Evolutionary conservation across 331 rosid genomes (phyloP).

Genomic region (Malus hybrid): DNA sequence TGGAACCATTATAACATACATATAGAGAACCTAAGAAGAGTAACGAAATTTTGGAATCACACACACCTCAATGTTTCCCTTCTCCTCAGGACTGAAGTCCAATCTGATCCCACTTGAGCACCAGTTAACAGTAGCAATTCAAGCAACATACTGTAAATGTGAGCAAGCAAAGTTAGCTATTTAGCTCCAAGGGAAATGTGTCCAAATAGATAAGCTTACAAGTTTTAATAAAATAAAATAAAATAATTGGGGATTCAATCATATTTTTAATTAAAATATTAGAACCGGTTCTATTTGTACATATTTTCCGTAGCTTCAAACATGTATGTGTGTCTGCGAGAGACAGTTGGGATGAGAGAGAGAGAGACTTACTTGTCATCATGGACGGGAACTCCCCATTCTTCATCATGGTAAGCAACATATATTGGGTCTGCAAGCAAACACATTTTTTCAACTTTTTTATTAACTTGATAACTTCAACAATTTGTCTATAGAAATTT

Average conservation of each 20-base stretch:
- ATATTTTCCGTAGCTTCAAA: not conserved
- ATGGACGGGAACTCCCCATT: conserved; percentile 38
- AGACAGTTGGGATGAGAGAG: not conserved
- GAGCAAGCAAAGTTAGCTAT: not conserved
- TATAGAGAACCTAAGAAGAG: not conserved
- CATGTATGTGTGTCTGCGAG: not conserved
- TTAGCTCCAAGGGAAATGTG: not conserved
- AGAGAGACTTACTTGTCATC: conserved; percentile 22
- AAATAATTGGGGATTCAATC: not conserved
- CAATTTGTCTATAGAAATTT: not conserved
- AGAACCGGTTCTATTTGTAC: not conserved
- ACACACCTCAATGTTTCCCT: conserved; percentile 24
- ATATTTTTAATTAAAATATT: too few relatives aligned
- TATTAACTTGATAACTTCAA: not conserved
- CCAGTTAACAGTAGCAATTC: conserved; percentile 26
- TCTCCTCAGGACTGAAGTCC: conserved; percentile 30
- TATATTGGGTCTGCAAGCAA: conserved; percentile 23
- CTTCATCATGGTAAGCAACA: conserved; percentile 35
- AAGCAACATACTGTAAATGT: conserved; percentile 16
- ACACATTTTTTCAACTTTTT: not conserved
- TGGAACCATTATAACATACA: too few relatives aligned
- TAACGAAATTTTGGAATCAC: not conserved
- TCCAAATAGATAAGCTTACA: too few relatives aligned
- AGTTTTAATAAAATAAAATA: too few relatives aligned
- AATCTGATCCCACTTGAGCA: conserved; percentile 32